phyloP scores from a whole-genome alignment of 2,329 filamentous ascomycete genomes.

The Pseudocercospora ulei region DNA sequence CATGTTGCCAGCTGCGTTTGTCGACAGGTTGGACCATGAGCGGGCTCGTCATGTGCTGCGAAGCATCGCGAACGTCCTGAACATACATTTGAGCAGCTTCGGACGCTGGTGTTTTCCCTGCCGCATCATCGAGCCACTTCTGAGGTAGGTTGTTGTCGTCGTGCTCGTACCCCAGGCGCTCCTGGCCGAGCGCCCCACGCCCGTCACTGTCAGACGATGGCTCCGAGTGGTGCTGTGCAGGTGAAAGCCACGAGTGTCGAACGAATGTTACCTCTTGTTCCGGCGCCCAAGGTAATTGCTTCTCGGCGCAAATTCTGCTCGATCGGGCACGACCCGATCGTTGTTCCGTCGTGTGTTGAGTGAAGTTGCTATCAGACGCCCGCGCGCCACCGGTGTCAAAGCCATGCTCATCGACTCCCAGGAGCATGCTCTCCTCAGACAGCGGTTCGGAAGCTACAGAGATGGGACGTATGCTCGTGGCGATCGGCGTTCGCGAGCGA shows the following conservation, averaged over 20 bases:
- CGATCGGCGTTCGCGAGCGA: constrained; percentile 12
- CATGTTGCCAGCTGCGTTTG: constrained; percentile 18
- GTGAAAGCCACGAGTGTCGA: neutral
- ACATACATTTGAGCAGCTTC: no score
- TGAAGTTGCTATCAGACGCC: neutral
- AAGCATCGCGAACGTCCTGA: no score
- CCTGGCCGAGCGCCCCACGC: no score
- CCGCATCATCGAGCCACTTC: no score
- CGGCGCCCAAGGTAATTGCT: neutral
- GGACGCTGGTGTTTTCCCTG: no score
- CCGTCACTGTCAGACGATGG: no score
- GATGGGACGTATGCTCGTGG: constrained; percentile 23
- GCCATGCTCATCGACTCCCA: constrained; percentile 25
- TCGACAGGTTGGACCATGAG: no score
- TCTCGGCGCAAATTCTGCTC: neutral
- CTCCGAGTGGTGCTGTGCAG: no score
- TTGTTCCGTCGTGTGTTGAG: neutral
- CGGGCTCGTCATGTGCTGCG: no score
- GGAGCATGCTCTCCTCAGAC: constrained; percentile 32
- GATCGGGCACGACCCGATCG: neutral
- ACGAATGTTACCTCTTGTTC: constrained; percentile 1
- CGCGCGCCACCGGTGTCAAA: neutral
- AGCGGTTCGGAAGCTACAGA: constrained; percentile 25
- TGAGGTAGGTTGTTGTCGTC: no score
- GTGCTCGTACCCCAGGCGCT: no score